Percentiles rank a stretch among this genome's conserved stretches.
Conservation (phyloP, 2,329 filamentous ascomycete species). For the Passalora sequoiae region DNA sequence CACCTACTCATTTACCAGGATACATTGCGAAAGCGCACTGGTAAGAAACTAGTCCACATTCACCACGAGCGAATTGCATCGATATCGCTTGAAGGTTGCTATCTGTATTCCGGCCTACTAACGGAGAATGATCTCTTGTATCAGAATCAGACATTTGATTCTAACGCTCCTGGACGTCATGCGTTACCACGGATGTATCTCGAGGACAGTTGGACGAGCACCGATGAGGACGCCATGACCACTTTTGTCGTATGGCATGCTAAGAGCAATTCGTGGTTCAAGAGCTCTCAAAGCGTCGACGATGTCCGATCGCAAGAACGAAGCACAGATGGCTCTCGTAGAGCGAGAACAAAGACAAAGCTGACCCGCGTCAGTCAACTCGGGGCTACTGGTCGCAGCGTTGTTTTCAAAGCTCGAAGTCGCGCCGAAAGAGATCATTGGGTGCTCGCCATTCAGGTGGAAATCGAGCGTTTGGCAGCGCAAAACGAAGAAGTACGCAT, state of each 20-base stretch:
- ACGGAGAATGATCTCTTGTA: conserved; percentile 60
- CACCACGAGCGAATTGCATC: conserved; percentile 57
- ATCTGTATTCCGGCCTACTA: conserved; percentile 60
- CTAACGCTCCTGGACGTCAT: conserved; percentile 55
- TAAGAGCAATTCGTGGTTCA: conserved; percentile 53
- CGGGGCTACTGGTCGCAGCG: conserved; percentile 56
- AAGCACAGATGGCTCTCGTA: conserved; percentile 7
- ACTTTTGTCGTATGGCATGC: conserved; percentile 64
- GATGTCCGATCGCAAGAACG: conserved; percentile 25
- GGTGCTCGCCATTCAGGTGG: conserved; percentile 61
- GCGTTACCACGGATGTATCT: conserved; percentile 57
- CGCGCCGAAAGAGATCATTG: conserved; percentile 62
- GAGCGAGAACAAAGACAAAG: conserved; percentile 36
- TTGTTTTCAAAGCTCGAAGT: conserved; percentile 62
- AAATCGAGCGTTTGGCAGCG: conserved; percentile 55
- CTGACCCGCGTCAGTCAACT: conserved; percentile 57
- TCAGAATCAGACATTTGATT: conserved; percentile 60
- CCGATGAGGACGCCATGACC: conserved; percentile 61
- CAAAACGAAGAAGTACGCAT: conserved; percentile 52
- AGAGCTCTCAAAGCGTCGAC: conserved; percentile 31
- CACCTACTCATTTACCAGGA: conserved; percentile 59
- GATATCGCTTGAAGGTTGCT: conserved; percentile 58
- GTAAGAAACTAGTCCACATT: conserved; percentile 54
- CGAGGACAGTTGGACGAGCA: conserved; percentile 56
- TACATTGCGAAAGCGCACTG: conserved; percentile 51